These are phyloP conservation scores for Trichoderma atroviride DNA, from an alignment of 2,329 filamentous ascomycete species.

Conservation along the genomic window DNA sequence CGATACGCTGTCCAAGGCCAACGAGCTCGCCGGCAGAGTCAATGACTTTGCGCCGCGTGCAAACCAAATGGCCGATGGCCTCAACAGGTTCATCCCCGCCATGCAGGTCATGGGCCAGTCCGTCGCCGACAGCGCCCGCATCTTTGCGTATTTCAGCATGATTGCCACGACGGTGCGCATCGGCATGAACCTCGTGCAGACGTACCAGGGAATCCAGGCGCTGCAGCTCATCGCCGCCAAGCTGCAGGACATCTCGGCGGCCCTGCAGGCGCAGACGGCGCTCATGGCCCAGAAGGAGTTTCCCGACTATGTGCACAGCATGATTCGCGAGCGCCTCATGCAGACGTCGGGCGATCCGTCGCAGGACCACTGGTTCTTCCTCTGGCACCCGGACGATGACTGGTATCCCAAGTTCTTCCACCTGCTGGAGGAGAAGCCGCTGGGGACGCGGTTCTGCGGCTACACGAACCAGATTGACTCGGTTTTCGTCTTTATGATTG, in stretches of 20 bases:
- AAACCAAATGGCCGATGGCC: constrained; percentile 31
- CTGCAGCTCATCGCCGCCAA: constrained; percentile 41
- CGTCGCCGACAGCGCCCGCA: constrained; percentile 38
- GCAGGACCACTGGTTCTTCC: constrained; percentile 44
- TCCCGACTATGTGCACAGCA: constrained; percentile 42
- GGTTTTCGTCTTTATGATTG: constrained; percentile 45
- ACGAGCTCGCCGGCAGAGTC: constrained; percentile 26
- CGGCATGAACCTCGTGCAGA: constrained; percentile 41
- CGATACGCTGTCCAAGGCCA: constrained; percentile 33
- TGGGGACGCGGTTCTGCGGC: constrained; percentile 43
- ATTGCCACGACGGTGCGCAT: constrained; percentile 39
- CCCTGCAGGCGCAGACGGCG: constrained; percentile 41
- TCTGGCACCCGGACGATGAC: constrained; percentile 47
- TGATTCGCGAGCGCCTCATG: constrained; percentile 41
- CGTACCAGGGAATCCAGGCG: constrained; percentile 42
- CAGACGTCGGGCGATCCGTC: constrained; percentile 38
- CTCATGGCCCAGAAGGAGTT: constrained; percentile 44
- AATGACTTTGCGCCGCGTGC: constrained; percentile 31
- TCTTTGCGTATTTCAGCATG: constrained; percentile 39
- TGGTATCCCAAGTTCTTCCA: constrained; percentile 47
- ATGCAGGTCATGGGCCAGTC: constrained; percentile 43
- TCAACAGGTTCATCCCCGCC: constrained; percentile 36
- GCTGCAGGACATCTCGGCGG: constrained; percentile 40
- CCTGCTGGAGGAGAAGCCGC: constrained; percentile 39
- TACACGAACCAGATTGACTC: constrained; percentile 47